These are phyloP conservation scores for Rhododendron vialii DNA, from an alignment of 148 eudicot species.

Conservation along the genomic window DNA sequence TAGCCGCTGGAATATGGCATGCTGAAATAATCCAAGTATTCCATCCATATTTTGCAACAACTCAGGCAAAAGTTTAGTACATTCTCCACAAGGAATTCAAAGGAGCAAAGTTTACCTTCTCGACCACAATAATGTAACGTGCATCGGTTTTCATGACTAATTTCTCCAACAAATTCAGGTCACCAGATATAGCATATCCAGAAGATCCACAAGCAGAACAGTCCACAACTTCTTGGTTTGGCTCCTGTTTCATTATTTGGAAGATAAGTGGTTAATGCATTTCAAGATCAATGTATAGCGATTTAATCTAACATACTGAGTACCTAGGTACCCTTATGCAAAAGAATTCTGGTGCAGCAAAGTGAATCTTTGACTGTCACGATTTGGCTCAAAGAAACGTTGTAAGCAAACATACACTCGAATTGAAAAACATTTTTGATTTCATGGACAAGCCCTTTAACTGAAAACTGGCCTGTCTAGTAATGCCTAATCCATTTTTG, in stretches of 20 bases:
- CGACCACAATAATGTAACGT: constrained; percentile 81
- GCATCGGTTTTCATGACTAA: constrained; percentile 80
- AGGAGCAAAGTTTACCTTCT: constrained; percentile 53
- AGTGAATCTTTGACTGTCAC: background rate
- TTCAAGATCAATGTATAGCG: background rate
- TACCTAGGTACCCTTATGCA: background rate
- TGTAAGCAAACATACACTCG: background rate
- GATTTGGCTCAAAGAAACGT: background rate
- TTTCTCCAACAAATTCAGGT: constrained; percentile 61
- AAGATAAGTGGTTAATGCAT: background rate
- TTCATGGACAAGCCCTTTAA: background rate
- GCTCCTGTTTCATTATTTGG: constrained; percentile 45
- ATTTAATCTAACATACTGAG: background rate
- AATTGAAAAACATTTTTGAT: background rate
- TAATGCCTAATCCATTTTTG: background rate
- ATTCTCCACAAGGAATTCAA: background rate
- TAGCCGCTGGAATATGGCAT: constrained; percentile 94
- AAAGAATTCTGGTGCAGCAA: background rate
- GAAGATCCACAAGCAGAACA: constrained; percentile 83
- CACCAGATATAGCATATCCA: constrained; percentile 88
- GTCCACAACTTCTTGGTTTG: constrained; percentile 70
- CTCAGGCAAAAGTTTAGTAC: background rate
- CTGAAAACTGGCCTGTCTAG: background rate
- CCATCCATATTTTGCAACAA: background rate
- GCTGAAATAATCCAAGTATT: constrained; percentile 36